Evolutionary conservation across 495 filamentous ascomycete species (phyloP), one percentile per base, ranked within the genome.

Genomic region (Annulohypoxylon moriforme): DNA sequence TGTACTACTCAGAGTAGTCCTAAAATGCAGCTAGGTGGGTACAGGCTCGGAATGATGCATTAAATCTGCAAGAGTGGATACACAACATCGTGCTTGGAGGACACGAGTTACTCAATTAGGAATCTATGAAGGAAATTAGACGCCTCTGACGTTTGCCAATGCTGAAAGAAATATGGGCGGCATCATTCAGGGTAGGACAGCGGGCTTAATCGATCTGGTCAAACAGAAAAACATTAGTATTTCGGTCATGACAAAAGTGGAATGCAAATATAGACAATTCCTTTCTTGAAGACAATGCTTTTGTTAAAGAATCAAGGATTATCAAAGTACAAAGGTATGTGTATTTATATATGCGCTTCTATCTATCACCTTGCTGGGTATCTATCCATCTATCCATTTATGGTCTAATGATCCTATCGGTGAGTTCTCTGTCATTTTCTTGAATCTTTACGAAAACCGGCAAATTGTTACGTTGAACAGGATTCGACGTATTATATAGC

Each of bases 401-500:
- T n/a, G n/a, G n/a, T 36, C 5, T 38, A 11, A 22, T 24, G 5
- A 2, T 38, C 4, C 8, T 46, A 27, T 13, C 14, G 25, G n/a
- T 24, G 24, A 61, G 36, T 42, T 44, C 8, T 14, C n/a, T 9
- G 4, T 14, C 11, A 2, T 29, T 13, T 16, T 6, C 22, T 25
- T 6, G 24, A 57, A 33, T 22, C 1, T 8, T 16, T 24, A 33
- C n/a, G 27, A 49, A n/a, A 7, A 61, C 0, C 25, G 44, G 4
- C 40, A 49, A n/a, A 61, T 18, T 49, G 29, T 22, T 44, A 31
- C 42, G 42, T 47, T 9, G 40, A 47, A 25, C 58, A 31, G 42
- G 42, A 3, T 40, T 22, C 25, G 58, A 49, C 29, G 4, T 16
- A 36, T n/a, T 64, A 40, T 1, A 24, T 4, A 27, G 7, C 16